A percentile compares a stretch with the other conserved stretches of the same genome.
Conservation (phyloP, 805 yeast species). For the Candida taoyuanica region DNA sequence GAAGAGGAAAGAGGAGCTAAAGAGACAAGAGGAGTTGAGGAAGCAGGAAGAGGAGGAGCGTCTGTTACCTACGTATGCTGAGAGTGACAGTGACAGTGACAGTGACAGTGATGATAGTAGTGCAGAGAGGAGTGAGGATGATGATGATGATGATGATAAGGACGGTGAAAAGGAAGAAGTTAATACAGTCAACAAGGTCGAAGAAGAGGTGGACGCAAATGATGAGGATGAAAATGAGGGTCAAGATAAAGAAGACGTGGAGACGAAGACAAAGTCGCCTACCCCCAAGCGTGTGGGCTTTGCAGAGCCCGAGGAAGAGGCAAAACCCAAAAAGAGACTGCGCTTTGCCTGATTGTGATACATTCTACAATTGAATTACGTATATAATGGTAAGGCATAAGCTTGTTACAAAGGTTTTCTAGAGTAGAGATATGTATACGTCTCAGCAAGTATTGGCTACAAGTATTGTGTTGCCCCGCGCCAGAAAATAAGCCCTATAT, state of each 20-base stretch:
- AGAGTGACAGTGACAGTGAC: slow-evolving; percentile 8
- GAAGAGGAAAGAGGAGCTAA: slow-evolving; percentile 8
- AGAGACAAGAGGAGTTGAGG: slow-evolving; percentile 11
- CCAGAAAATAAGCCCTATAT: no score
- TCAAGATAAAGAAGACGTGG: slow-evolving; percentile 8
- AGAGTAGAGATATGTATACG: no score
- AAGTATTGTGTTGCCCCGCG: no score
- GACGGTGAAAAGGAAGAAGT: slow-evolving; percentile 16
- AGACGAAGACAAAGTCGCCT: neutral
- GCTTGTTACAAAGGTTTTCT: no score
- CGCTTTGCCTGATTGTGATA: slow-evolving; percentile 7
- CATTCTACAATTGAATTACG: neutral
- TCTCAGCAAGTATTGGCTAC: no score
- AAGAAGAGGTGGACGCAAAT: no score
- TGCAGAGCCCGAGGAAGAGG: neutral
- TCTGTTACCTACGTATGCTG: slow-evolving; percentile 20
- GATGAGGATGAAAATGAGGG: slow-evolving; percentile 12
- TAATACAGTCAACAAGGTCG: slow-evolving; percentile 3
- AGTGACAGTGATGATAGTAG: slow-evolving; percentile 1
- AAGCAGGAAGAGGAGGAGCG: slow-evolving; percentile 16
- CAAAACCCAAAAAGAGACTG: slow-evolving; percentile 7
- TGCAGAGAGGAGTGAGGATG: neutral
- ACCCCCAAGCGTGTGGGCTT: slow-evolving; percentile 1
- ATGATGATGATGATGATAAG: neutral
- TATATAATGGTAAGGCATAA: neutral